A percentile compares a stretch with the other conserved stretches of the same genome.
Conservation (phyloP, 108 stramenopile genomes). For the Licmophora abbreviata region DNA sequence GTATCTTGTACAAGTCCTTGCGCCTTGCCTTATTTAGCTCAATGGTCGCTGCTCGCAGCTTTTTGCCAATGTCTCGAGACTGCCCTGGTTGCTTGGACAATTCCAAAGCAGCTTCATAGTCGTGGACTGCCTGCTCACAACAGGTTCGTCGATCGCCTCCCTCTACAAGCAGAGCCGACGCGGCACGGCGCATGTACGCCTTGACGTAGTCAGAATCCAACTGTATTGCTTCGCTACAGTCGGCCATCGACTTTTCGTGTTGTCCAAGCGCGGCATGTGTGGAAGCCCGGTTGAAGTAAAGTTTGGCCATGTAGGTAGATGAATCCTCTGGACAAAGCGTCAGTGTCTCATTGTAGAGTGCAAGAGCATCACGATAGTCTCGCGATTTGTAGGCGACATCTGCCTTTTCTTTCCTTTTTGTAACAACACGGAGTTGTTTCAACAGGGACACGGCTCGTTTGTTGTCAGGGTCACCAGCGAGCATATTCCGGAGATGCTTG, state of each 20-base stretch:
- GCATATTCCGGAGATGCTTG: slow-evolving; percentile 30
- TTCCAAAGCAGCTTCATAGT: slow-evolving; percentile 29
- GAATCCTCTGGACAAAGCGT: slow-evolving; percentile 20
- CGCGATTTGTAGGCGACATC: slow-evolving; percentile 27
- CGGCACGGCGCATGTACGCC: slow-evolving; percentile 29
- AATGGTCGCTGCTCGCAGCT: slow-evolving; percentile 11
- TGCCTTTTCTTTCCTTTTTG: slow-evolving; percentile 34
- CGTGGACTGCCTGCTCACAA: slow-evolving; percentile 25
- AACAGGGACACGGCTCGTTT: slow-evolving; percentile 5
- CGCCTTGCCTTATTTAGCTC: slow-evolving; percentile 17
- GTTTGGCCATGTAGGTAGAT: slow-evolving; percentile 29
- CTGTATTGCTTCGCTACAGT: slow-evolving; percentile 25
- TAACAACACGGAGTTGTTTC: slow-evolving; percentile 7
- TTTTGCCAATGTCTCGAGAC: slow-evolving; percentile 16
- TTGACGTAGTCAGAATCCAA: slow-evolving; percentile 34
- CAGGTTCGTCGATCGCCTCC: slow-evolving; percentile 24
- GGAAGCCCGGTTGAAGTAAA: slow-evolving; percentile 36
- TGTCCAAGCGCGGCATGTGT: slow-evolving; percentile 21
- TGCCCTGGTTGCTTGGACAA: slow-evolving; percentile 22
- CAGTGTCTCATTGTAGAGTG: slow-evolving; percentile 20
- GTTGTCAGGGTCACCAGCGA: slow-evolving; percentile 20
- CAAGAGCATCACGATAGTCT: slow-evolving; percentile 12
- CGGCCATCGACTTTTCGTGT: slow-evolving; percentile 28
- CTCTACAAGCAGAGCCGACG: slow-evolving; percentile 19
- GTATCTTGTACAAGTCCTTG: slow-evolving; percentile 16